Conservation (phyloP, 208 protist genomes). For the Acanthamoeba sp. region DNA sequence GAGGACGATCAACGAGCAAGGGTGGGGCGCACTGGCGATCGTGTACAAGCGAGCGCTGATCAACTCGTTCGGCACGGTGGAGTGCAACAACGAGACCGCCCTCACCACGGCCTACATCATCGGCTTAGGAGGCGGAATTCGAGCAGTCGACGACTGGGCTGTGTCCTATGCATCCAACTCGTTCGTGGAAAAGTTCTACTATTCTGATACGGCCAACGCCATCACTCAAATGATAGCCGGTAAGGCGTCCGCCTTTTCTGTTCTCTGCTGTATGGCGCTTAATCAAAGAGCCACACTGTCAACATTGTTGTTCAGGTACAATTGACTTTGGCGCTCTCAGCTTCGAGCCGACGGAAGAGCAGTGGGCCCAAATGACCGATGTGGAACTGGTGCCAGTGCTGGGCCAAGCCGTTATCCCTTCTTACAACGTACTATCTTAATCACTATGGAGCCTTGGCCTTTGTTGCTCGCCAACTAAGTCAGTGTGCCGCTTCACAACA, state of each 20-base stretch:
- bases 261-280: too few relatives aligned
- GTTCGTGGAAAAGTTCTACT: background rate
- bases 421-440: background rate
- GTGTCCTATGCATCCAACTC: background rate
- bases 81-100: conserved; percentile 18
- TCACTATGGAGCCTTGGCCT: too few relatives aligned
- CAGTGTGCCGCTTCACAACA: too few relatives aligned
- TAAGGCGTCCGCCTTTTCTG: too few relatives aligned
- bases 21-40: background rate
- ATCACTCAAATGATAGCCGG: background rate
- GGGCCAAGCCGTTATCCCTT: background rate
- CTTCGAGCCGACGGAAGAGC: background rate
- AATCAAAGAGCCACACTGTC: too few relatives aligned
- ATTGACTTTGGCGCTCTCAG: background rate
- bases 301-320: background rate
- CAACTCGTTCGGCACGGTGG: background rate
- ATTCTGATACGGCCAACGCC: background rate
- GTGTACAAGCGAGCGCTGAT: background rate
- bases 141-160: conserved; percentile 1
- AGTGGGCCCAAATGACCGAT: background rate
- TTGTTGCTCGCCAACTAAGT: too few relatives aligned
- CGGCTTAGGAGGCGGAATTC: background rate
- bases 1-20: background rate
- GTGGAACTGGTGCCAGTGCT: background rate
- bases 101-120: background rate